Evolutionary conservation across 225 moss, liverwort and hornwort genomes (phyloP).

Genomic region (Bryum argenteum): DNA sequence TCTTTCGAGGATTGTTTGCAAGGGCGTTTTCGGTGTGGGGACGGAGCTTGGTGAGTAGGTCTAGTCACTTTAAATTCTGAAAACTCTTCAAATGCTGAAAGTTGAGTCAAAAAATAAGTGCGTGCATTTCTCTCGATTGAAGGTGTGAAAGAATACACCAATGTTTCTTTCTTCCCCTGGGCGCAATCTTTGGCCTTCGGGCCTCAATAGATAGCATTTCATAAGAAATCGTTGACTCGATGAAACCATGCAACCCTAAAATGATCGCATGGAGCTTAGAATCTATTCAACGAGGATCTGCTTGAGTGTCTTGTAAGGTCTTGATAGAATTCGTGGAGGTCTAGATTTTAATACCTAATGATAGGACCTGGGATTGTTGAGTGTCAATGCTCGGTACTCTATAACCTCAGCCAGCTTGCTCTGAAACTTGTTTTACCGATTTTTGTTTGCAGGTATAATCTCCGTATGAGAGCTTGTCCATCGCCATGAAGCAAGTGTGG

Average conservation of each 20-base stretch:
- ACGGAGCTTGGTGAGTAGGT: background rate
- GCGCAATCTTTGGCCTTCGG: too few relatives aligned
- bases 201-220: too few relatives aligned
- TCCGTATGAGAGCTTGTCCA: slow-evolving; percentile 1
- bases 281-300: too few relatives aligned
- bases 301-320: too few relatives aligned
- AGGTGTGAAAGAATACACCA: background rate
- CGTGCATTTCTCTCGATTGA: too few relatives aligned
- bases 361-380: too few relatives aligned
- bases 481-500: slow-evolving; percentile 87
- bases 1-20: background rate
- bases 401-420: background rate
- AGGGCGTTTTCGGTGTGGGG: background rate
- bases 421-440: background rate
- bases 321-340: too few relatives aligned
- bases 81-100: background rate
- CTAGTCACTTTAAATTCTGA: background rate
- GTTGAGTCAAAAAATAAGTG: too few relatives aligned
- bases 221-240: background rate
- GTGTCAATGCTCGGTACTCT: background rate
- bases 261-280: background rate
- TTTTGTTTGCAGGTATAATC: background rate
- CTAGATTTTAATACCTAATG: too few relatives aligned
- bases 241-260: background rate
- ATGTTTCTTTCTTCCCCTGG: background rate